Percentiles rank a stretch among this genome's conserved stretches.
Conservation (phyloP, 2,329 filamentous ascomycete genomes). For the Chrysosporium keratinophilum region DNA sequence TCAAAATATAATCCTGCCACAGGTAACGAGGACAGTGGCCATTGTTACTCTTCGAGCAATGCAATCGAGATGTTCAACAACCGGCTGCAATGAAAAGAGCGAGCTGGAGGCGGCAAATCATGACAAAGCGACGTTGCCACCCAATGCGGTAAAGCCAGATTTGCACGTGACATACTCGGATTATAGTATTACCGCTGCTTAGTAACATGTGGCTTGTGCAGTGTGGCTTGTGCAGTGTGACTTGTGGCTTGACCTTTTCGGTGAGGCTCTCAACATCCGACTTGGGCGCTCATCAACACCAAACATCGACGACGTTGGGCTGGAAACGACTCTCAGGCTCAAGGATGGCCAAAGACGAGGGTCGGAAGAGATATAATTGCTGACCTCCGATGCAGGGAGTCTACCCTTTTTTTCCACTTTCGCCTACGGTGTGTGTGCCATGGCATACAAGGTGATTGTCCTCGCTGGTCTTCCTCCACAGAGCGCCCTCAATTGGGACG, state of each 20-base stretch:
- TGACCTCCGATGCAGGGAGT: not conserved
- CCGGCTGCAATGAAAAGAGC: not conserved
- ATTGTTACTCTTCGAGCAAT: slow-evolving; percentile 4
- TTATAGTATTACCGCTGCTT: too few relatives aligned
- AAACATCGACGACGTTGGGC: not conserved
- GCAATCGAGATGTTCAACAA: not conserved
- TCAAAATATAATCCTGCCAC: not conserved
- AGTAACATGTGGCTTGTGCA: too few relatives aligned
- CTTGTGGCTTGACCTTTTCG: not conserved
- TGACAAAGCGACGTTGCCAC: slow-evolving; percentile 11
- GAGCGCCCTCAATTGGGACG: slow-evolving; percentile 46
- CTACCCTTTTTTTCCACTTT: not conserved
- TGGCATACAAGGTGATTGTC: slow-evolving; percentile 36
- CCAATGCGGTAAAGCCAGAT: not conserved
- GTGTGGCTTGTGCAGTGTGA: too few relatives aligned
- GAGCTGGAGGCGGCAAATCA: slow-evolving; percentile 10
- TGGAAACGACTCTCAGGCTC: not conserved
- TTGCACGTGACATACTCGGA: not conserved
- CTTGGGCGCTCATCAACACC: not conserved
- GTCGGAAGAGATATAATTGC: not conserved
- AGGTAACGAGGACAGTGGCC: slow-evolving; percentile 1
- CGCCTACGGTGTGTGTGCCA: slow-evolving; percentile 10
- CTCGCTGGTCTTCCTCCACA: slow-evolving; percentile 53
- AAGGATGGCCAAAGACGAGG: not conserved
- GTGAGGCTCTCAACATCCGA: not conserved